Base-by-base conservation (phyloP, 495 filamentous ascomycete genomes). In the Penicillium taxi region DNA sequence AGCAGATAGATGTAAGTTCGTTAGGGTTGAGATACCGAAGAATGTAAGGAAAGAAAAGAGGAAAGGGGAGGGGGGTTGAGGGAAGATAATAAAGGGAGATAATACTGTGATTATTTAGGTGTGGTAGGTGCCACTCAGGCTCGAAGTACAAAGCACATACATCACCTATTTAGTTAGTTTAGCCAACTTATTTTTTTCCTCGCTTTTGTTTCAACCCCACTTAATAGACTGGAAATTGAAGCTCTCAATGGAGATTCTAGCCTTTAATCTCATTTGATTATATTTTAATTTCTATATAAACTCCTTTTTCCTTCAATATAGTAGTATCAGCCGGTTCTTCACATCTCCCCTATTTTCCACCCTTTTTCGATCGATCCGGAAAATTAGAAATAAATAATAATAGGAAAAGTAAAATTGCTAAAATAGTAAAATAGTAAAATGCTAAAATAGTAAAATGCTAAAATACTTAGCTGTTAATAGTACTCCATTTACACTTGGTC, bases 101-200 rank as follows among this genome's bases (percentile, higher is more conserved):
- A 24, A 29, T 31, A 27, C n/a, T 18, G 22, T 34, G 22, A 37
- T 29, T 40, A 46, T 46, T 54, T 54, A 56, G 48, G 50, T 55
- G 54, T 52, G 47, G 50, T 52, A 57, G 48, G 52, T 57, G 47
- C 53, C 32, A 49, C 48, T 50, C 26, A 14, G n/a, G n/a, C n/a
- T n/a, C n/a, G n/a, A n/a, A 26, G 24, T 39, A 30, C 41, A 34
- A 25, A 27, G 13, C 23, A 39, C 39, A 41, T 45, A 46, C 49
- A 56, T 53, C 43, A 44, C 49, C n/a, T 44, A 47, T 48, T 50
- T 47, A 45, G 39, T 41, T 31, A 20, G 14, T 31, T 37, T 24
- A 12, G 15, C 36, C 16, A 26, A 12, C 18, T 12, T 37, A 14
- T 11, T 34, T 34, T 20, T 5, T 7, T 5, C 5, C 12, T 14